phyloP scores from a whole-genome alignment of 2,329 filamentous ascomycete genomes.

The Penicillium occitanis region DNA sequence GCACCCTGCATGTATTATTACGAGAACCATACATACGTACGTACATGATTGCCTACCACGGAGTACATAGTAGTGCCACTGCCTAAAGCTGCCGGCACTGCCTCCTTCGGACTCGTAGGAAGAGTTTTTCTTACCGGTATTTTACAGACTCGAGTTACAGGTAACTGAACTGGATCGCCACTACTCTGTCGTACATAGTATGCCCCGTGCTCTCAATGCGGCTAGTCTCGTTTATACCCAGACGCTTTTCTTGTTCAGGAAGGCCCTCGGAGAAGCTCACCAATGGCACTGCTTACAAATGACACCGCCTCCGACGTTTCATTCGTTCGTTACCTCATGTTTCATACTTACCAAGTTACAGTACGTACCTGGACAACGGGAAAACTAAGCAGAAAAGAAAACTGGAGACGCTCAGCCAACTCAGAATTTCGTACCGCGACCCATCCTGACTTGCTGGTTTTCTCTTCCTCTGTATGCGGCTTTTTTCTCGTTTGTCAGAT shows the following conservation, averaged over 20 bases:
- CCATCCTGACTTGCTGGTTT: slow-evolving; percentile 4
- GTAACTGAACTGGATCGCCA: neutral
- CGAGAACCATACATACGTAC: neutral
- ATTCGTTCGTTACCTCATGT: neutral
- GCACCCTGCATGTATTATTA: neutral
- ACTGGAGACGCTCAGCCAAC: slow-evolving; percentile 1
- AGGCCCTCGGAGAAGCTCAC: neutral
- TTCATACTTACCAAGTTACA: neutral
- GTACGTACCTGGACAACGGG: neutral
- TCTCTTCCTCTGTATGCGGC: slow-evolving; percentile 12
- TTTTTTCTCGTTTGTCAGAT: slow-evolving; percentile 16
- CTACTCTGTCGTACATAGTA: neutral
- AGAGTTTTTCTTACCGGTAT: slow-evolving; percentile 8
- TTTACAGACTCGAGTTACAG: neutral
- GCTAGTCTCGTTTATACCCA: neutral
- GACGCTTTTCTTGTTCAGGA: neutral
- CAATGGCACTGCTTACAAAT: neutral
- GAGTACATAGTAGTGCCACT: neutral
- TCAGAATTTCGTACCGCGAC: neutral
- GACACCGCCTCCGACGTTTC: neutral
- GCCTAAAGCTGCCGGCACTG: neutral
- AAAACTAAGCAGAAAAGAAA: slow-evolving; percentile 1
- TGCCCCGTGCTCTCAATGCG: neutral
- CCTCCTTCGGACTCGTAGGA: neutral
- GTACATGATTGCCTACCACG: neutral